Evolutionary conservation across 169 alveolate species (phyloP).

Genomic region (Cystoisospora suis): DNA sequence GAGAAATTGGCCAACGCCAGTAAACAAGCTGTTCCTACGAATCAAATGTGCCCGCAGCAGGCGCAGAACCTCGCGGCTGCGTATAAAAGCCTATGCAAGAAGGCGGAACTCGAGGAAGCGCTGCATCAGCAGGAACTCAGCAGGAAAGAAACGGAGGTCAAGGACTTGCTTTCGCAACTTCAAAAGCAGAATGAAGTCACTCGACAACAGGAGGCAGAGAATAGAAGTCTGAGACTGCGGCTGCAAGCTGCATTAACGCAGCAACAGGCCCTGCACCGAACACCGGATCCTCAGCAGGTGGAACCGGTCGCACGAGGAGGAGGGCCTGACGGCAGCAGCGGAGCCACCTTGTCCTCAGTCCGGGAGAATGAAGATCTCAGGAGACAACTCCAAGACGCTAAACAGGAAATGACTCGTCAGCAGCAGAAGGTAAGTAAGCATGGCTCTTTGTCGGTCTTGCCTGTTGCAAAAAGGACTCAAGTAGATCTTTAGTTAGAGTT

Average conservation of each 20-base stretch:
- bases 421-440: constrained; percentile 31
- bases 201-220: not conserved
- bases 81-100: not conserved
- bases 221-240: not conserved
- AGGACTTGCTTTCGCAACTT: not conserved
- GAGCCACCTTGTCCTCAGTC: not conserved
- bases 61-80: constrained; percentile 29
- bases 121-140: not conserved
- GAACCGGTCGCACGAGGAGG: not conserved
- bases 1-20: too few species aligned
- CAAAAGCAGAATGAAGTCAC: not conserved
- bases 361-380: not conserved
- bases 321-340: not conserved
- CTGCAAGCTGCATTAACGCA: not conserved
- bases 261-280: not conserved
- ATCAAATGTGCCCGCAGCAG: too few species aligned
- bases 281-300: not conserved
- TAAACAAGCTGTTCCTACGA: too few species aligned
- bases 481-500: too few species aligned
- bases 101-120: not conserved
- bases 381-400: constrained; percentile 18
- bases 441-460: not conserved
- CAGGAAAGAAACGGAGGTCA: not conserved
- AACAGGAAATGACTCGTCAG: not conserved
- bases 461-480: not conserved